phyloP scores from a whole-genome alignment of 495 filamentous ascomycete species.

The Penicillium pulvis region DNA sequence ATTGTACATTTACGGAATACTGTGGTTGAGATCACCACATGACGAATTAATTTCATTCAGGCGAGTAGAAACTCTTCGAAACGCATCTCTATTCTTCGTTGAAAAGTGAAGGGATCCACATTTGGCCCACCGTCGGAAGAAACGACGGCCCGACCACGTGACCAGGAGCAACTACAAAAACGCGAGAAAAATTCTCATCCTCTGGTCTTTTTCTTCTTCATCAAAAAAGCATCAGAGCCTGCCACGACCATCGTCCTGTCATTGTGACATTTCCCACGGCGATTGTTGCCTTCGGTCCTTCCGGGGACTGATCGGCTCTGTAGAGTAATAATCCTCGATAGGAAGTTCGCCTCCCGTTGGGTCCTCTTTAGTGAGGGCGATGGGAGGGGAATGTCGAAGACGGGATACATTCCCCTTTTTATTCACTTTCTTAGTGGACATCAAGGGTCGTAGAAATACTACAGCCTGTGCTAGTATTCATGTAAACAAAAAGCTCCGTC shows the following conservation, averaged over 20 bases:
- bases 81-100: neutral
- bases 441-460: neutral
- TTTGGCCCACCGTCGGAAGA: slow-evolving; percentile 11
- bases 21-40: neutral
- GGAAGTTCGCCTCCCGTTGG: slow-evolving; percentile 64
- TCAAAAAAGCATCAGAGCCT: slow-evolving; percentile 63
- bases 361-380: slow-evolving; percentile 68
- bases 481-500: neutral
- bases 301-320: slow-evolving; percentile 53
- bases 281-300: slow-evolving; percentile 61
- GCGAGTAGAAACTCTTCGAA: neutral
- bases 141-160: slow-evolving; percentile 33
- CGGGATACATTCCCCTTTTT: slow-evolving; percentile 54
- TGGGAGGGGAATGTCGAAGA: slow-evolving; percentile 68
- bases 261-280: slow-evolving; percentile 45
- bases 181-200: slow-evolving; percentile 26
- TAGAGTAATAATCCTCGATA: slow-evolving; percentile 63
- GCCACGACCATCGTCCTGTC: slow-evolving; percentile 66
- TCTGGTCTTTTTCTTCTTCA: slow-evolving; percentile 42
- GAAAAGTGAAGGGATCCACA: slow-evolving; percentile 3
- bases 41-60: neutral
- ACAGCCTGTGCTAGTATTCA: neutral
- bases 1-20: slow-evolving; percentile 3
- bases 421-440: neutral
- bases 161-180: slow-evolving; percentile 34